Conservation (phyloP, 2,329 filamentous ascomycete species). For the Pseudomassariella vexata region DNA sequence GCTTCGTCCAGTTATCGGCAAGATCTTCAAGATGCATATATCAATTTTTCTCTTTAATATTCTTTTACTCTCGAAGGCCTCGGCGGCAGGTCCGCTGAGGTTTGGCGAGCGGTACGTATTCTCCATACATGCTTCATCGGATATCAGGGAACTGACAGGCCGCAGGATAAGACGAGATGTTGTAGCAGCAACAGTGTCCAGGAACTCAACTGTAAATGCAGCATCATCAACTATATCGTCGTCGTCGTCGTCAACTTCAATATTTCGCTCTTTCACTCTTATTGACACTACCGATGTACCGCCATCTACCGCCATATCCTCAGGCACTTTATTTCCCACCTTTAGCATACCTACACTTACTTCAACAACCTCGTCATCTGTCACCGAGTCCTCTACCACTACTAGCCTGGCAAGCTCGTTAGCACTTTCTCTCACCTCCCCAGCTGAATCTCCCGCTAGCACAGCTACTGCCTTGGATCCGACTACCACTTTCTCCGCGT, state of each 20-base stretch:
- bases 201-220: neutral
- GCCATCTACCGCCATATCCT: neutral
- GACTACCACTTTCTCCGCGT: too few species aligned
- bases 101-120: constrained; percentile 18
- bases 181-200: neutral
- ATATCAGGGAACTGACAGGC: constrained; percentile 13
- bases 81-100: constrained; percentile 25
- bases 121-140: neutral
- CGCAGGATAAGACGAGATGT: constrained; percentile 16
- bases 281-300: constrained; percentile 4
- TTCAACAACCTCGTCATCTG: neutral
- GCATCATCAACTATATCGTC: constrained; percentile 1
- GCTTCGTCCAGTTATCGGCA: constrained; percentile 1
- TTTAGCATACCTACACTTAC: neutral
- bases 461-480: neutral
- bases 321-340: neutral
- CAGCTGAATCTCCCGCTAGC: neutral
- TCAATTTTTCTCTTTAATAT: constrained; percentile 21
- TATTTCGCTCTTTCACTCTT: constrained; percentile 6
- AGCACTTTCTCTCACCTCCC: neutral
- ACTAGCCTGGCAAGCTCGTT: too few species aligned
- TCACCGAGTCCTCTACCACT: too few species aligned
- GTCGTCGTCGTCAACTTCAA: constrained; percentile 4
- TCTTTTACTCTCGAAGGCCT: constrained; percentile 21
- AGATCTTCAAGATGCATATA: constrained; percentile 17